A percentile compares a stretch with the other conserved stretches of the same genome.
phyloP scores from a whole-genome alignment of 1,284 basidiomycete genomes.

The Sporisorium graminicola region DNA sequence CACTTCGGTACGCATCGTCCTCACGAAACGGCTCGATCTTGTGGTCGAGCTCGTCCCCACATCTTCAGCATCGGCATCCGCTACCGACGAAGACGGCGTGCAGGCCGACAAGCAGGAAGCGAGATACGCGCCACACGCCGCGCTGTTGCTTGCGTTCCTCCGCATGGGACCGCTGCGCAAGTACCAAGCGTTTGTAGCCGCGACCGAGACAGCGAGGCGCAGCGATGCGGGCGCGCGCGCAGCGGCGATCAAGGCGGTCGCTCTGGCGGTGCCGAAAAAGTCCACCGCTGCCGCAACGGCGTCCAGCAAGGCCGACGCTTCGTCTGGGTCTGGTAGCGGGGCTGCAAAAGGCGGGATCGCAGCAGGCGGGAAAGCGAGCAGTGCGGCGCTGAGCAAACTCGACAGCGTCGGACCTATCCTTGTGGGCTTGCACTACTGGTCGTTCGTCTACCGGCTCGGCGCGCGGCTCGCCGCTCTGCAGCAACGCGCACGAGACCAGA shows the following conservation, averaged over 20 bases:
- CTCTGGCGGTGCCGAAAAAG: constrained; percentile 26
- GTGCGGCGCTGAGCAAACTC: constrained; percentile 8
- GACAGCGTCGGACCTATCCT: constrained; percentile 33
- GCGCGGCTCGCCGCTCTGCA: constrained; percentile 8
- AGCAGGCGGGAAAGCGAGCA: constrained; percentile 18
- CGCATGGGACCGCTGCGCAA: constrained; percentile 37
- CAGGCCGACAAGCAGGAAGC: neutral
- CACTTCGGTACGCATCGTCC: constrained; percentile 37
- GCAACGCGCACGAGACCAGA: neutral
- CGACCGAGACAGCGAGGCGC: constrained; percentile 4
- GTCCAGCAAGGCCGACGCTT: neutral
- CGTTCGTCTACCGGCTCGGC: constrained; percentile 34
- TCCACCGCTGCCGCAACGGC: neutral
- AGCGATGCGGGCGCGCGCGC: constrained; percentile 18
- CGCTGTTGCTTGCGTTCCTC: constrained; percentile 34
- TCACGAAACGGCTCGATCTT: constrained; percentile 39
- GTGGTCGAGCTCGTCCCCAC: constrained; percentile 39
- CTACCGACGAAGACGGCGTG: neutral
- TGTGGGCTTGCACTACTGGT: constrained; percentile 42
- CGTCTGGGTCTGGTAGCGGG: neutral
- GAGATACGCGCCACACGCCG: constrained; percentile 29
- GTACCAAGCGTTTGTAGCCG: constrained; percentile 22
- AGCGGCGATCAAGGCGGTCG: constrained; percentile 19
- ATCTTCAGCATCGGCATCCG: neutral
- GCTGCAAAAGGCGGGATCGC: constrained; percentile 21